Conservation (phyloP, 202 grass and related monocot species). For the Setaria viridis region DNA sequence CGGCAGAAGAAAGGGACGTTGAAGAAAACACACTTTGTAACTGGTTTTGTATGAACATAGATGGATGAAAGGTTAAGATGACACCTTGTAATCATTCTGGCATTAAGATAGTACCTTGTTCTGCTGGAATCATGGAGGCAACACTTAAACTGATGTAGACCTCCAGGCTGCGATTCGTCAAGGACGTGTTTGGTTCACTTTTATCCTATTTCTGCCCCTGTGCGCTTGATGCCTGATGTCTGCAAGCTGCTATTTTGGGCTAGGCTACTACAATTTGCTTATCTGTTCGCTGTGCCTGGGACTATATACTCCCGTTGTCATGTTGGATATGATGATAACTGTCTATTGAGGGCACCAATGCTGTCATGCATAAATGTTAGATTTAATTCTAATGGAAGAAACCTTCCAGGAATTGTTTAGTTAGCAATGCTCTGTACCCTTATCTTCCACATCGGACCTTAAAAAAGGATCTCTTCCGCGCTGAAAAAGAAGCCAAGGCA, state of each 20-base stretch:
- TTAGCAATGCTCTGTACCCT: neutral
- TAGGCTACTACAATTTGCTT: neutral
- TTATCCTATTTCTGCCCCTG: neutral
- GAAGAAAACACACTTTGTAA: slow-evolving; percentile 4
- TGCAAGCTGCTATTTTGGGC: neutral
- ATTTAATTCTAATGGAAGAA: neutral
- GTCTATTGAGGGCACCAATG: neutral
- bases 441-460: neutral
- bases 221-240: neutral
- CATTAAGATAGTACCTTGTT: neutral
- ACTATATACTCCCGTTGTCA: neutral
- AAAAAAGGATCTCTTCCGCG: neutral
- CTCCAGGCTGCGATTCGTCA: neutral
- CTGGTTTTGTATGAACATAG: neutral
- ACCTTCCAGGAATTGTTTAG: neutral
- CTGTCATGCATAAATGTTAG: neutral
- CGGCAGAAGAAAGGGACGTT: slow-evolving; percentile 63
- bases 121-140: neutral
- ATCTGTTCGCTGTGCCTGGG: neutral
- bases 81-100: slow-evolving; percentile 24
- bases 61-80: neutral
- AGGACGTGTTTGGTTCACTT: neutral
- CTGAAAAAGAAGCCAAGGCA: neutral
- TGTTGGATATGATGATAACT: neutral
- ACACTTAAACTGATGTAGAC: neutral